These are phyloP conservation scores for Pythium monospermum DNA, from an alignment of 352 stramenopile species.

Conservation along the genomic window DNA sequence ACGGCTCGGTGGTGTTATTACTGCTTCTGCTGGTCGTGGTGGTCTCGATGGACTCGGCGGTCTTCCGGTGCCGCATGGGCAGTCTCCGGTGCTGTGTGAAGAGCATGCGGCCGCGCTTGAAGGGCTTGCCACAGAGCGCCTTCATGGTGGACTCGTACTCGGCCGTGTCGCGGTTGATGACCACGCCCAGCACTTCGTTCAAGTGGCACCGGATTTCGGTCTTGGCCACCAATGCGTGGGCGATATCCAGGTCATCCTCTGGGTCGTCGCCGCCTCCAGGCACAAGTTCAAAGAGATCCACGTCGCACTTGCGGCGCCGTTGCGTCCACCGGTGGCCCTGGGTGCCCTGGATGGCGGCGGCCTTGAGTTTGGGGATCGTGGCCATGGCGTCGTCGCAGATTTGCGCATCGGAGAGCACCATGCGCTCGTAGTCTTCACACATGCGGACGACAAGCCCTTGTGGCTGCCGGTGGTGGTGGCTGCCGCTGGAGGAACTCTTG, in stretches of 20 bases:
- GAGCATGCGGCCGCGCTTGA: conserved; percentile 41
- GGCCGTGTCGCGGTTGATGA: conserved; percentile 37
- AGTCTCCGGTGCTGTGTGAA: conserved; percentile 40
- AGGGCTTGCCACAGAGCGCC: conserved; percentile 40
- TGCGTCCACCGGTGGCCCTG: conserved; percentile 30
- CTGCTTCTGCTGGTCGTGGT: too few species aligned
- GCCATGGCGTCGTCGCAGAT: conserved; percentile 48
- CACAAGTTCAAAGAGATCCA: conserved; percentile 40
- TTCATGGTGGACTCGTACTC: conserved; percentile 43
- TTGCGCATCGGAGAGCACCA: conserved; percentile 35
- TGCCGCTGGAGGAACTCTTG: too few species aligned
- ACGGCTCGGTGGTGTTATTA: background rate
- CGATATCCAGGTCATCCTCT: conserved; percentile 39
- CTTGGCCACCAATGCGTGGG: conserved; percentile 43
- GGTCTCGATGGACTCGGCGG: too few species aligned
- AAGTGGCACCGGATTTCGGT: conserved; percentile 48
- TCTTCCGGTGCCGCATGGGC: too few species aligned
- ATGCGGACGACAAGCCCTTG: conserved; percentile 7
- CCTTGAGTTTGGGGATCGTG: conserved; percentile 48
- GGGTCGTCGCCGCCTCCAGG: conserved; percentile 14
- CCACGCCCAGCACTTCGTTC: conserved; percentile 56
- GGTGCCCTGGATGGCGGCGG: conserved; percentile 25
- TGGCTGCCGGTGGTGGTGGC: too few species aligned
- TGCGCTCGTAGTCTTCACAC: conserved; percentile 10
- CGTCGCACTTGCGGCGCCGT: conserved; percentile 21